Base-by-base conservation (phyloP, 1,284 basidiomycete genomes). In the Irpex sp. region DNA sequence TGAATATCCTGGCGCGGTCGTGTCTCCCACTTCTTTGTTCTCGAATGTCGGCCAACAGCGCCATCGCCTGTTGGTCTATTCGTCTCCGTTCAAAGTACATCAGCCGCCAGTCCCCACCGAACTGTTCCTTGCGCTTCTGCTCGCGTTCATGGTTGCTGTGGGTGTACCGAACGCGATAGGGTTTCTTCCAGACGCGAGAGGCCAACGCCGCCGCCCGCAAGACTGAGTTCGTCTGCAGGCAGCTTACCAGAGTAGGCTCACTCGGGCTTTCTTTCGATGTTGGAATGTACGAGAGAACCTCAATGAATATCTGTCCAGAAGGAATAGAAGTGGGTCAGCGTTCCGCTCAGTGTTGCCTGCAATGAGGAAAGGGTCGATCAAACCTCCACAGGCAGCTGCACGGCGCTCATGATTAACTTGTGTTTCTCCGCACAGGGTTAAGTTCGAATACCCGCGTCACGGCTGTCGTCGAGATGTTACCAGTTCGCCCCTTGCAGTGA, bases 101-200 rank as follows among this genome's bases (percentile, higher is more conserved):
- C 11, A 73, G 61, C 58, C 75, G 77, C 81, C 81, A 85, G 69
- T 87, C 76, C 26, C 74, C 72, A 7, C 67, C 67, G 4, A 71
- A 65, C 5, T 62, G 64, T 17, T 69, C 65, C 56, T 62, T 72
- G 40, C 83, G 77, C 58, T 69, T 69, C 19, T 62, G 62, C 67
- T 85, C 84, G 0, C 69, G 72, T 11, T 61, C 66, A 37, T 72
- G 69, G n/a, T 77, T 72, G 66, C 73, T 74, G 65, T 82, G 75
- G 4, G 72, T 74, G 69, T 85, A 88, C 11, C 82, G 79, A 26
- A 64, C 69, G 34, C 67, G 73, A 70, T 87, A 87, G 62, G 84
- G 81, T 1, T 76, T 69, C 65, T 81, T 76, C 86, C 86, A 87
- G 37, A 87, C 63, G 2, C 62, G 55, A 4, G 73, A 57, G 8